Base-by-base conservation (phyloP, 2,329 filamentous ascomycete species). In the Sphaerulina musiva region DNA sequence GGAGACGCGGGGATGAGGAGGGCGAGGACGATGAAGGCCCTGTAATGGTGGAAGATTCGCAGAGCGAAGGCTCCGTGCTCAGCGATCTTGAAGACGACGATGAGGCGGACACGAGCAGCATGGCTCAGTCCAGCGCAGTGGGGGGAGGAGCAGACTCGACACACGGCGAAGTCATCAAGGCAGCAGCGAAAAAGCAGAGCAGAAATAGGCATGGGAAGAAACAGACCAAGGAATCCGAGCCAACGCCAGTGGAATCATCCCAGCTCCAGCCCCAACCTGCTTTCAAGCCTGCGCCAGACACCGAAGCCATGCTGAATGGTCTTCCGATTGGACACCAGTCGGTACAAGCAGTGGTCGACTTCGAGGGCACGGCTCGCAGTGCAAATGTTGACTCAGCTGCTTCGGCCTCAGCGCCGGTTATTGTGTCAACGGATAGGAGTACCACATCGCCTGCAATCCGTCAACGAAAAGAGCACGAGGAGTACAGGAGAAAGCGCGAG, bases 401-500 rank as follows among this genome's bases (percentile, higher is more conserved):
- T 26, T 69, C 70, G 45, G 8, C 51, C 23, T 46, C 48, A 31
- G 42, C 44, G 29, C 26, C 55, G 8, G 43, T 46, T 45, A 51
- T 51, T 7, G 48, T 51, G 10, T 45, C 48, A 8, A 51, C 48
- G 20, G 64, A 65, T 42, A 60, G 59, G 78, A 60, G 57, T 20
- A 39, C 46, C 23, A 45, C 52, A 41, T 78, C 80, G 34, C 74
- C 81, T 55, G 80, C 80, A 50, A 87, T 93, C 59, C 80, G 83
- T 61, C 84, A 87, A 70, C 83, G 87, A 60, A 84, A 87, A 62
- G 91, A 96, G 67, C 89, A 95, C 66, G 90, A 95, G 60, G 89
- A 95, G 67, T 95, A 95, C 74, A 84, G 86, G 73, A 89, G 86
- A 73, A 88, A 88, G 70, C 82, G 89, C 63, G 89, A 95, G 68